A percentile compares a stretch with the other conserved stretches of the same genome.
Conservation (phyloP, 108 stramenopile genomes). For the Bacterosira constricta region DNA sequence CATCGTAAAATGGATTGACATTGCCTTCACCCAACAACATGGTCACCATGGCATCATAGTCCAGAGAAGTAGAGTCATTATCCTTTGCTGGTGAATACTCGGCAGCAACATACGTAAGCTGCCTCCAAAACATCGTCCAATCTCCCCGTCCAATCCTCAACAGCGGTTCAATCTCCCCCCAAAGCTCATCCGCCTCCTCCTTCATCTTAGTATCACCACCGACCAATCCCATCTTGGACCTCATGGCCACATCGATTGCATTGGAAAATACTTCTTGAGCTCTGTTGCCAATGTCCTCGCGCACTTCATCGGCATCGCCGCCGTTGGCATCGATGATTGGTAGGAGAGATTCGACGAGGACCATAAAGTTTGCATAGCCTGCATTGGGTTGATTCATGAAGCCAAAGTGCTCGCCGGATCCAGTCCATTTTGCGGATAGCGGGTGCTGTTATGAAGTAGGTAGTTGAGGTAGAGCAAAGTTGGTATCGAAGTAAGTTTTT, state of each 20-base stretch:
- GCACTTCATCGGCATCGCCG: conserved; percentile 40
- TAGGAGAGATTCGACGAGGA: conserved; percentile 73
- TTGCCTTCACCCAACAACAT: conserved; percentile 50
- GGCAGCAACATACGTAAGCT: conserved; percentile 65
- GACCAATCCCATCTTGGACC: conserved; percentile 69
- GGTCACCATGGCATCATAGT: conserved; percentile 69
- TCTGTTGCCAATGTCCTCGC: conserved; percentile 34
- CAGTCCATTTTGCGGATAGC: conserved; percentile 88
- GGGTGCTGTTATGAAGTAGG: conserved; percentile 50
- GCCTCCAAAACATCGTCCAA: conserved; percentile 89
- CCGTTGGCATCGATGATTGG: conserved; percentile 71
- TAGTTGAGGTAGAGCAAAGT: conserved; percentile 30
- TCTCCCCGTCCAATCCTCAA: conserved; percentile 58
- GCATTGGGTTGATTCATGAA: conserved; percentile 90
- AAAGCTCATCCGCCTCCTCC: conserved; percentile 60
- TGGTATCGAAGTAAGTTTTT: background rate
- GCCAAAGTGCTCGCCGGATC: conserved; percentile 83
- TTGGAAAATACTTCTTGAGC: conserved; percentile 65
- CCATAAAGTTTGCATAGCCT: conserved; percentile 80
- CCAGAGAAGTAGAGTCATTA: conserved; percentile 1
- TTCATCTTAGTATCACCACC: conserved; percentile 41
- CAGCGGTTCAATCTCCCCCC: conserved; percentile 62
- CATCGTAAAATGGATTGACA: conserved; percentile 72
- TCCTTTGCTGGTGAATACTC: conserved; percentile 49
- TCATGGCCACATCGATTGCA: conserved; percentile 52